Conservation (phyloP, 1,284 basidiomycete genomes). For the Neotropicomus parvogracilis region DNA sequence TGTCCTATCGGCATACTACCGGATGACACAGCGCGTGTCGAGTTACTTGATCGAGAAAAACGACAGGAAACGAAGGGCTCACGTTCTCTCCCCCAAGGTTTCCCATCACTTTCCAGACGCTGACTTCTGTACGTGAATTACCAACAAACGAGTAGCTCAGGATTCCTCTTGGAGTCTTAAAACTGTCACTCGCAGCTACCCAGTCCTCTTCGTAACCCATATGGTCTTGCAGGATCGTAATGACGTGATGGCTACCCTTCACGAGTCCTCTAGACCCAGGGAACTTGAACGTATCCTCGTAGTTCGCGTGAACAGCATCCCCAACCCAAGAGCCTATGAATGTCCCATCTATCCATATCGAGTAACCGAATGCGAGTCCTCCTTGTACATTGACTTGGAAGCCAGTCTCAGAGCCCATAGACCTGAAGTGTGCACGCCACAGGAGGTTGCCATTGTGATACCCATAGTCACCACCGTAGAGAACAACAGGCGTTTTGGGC, state of each 20-base stretch:
- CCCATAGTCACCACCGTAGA: slow-evolving; percentile 52
- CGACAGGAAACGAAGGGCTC: slow-evolving; percentile 11
- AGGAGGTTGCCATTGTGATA: slow-evolving; percentile 55
- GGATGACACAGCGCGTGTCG: background rate
- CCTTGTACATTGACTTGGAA: slow-evolving; percentile 43
- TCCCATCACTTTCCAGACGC: slow-evolving; percentile 45
- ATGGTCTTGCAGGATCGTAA: slow-evolving; percentile 53
- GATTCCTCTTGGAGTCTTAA: slow-evolving; percentile 47
- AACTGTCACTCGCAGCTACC: slow-evolving; percentile 38
- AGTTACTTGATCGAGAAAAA: background rate
- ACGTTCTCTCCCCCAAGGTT: slow-evolving; percentile 48
- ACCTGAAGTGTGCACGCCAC: slow-evolving; percentile 49
- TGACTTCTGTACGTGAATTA: slow-evolving; percentile 34
- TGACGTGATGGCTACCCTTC: slow-evolving; percentile 37
- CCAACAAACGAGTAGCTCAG: slow-evolving; percentile 43
- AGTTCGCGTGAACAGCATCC: slow-evolving; percentile 33
- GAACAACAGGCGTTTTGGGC: slow-evolving; percentile 38
- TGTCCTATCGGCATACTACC: slow-evolving; percentile 34
- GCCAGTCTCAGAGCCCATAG: slow-evolving; percentile 40
- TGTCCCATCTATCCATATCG: slow-evolving; percentile 46
- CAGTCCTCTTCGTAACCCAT: slow-evolving; percentile 51
- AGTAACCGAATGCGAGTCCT: slow-evolving; percentile 46
- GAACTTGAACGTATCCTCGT: slow-evolving; percentile 34
- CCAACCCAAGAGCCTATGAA: slow-evolving; percentile 50
- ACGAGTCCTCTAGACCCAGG: slow-evolving; percentile 1